Conservation (phyloP, 306 rosid genomes). For the Citrullus mucosospermus region DNA sequence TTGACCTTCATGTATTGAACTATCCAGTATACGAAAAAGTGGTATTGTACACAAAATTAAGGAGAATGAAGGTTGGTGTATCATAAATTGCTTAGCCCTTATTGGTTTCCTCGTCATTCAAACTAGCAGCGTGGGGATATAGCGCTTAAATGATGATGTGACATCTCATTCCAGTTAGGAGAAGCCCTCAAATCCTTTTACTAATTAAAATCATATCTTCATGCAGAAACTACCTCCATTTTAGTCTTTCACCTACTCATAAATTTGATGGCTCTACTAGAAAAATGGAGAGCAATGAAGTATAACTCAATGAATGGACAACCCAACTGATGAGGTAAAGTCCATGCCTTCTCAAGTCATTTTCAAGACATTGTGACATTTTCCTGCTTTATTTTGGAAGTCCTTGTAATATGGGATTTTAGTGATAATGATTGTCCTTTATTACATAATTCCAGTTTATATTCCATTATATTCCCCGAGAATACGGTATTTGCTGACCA, state of each 20-base stretch:
- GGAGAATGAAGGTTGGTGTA: background rate
- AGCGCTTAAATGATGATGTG: background rate
- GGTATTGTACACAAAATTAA: background rate
- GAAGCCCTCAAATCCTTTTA: background rate
- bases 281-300: background rate
- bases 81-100: background rate
- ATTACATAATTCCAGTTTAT: background rate
- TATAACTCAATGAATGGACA: background rate
- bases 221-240: background rate
- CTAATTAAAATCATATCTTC: background rate
- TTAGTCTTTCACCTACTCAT: background rate
- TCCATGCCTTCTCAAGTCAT: background rate
- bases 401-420: background rate
- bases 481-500: background rate
- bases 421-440: background rate
- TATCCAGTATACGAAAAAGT: background rate
- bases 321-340: background rate
- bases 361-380: background rate
- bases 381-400: background rate
- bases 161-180: slow-evolving; percentile 4
- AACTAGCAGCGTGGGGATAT: background rate
- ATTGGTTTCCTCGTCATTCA: background rate
- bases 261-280: background rate
- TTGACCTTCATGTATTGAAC: background rate
- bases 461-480: background rate